Percentiles rank a stretch among this genome's conserved stretches.
phyloP scores from a whole-genome alignment of 768 basidiomycete species.

The Russula ochroleuca region DNA sequence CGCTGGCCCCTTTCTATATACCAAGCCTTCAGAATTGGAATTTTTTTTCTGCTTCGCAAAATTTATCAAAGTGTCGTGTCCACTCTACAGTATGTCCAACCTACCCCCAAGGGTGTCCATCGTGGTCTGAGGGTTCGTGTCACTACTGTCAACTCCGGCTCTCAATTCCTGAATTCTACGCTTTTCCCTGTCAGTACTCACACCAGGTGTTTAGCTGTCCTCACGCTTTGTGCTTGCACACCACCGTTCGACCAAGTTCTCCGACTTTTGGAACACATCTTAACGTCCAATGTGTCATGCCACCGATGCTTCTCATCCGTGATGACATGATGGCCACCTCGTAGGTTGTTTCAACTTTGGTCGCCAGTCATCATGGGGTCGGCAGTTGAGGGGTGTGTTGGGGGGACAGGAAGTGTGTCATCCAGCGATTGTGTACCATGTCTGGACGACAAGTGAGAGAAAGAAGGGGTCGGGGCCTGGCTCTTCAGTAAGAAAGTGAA shows the following conservation, averaged over 20 bases:
- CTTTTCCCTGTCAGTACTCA: constrained; percentile 80
- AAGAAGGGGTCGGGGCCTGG: not conserved
- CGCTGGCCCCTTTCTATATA: constrained; percentile 95
- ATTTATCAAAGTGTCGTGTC: constrained; percentile 93
- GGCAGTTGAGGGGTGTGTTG: too few relatives aligned
- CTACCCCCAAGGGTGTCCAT: constrained; percentile 94
- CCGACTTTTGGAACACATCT: constrained; percentile 92
- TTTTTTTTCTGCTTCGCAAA: constrained; percentile 95
- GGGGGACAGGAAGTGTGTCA: too few relatives aligned
- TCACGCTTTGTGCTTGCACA: constrained; percentile 95
- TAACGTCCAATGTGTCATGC: constrained; percentile 95
- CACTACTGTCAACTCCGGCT: not conserved
- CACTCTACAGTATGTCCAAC: constrained; percentile 93
- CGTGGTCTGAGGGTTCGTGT: constrained; percentile 77
- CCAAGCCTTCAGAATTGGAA: constrained; percentile 96
- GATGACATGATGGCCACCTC: constrained; percentile 85
- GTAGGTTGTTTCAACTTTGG: constrained; percentile 41
- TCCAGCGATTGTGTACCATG: too few relatives aligned
- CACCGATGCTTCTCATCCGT: constrained; percentile 85
- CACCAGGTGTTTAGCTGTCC: constrained; percentile 54
- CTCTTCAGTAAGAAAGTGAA: not conserved
- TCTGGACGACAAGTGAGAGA: too few relatives aligned
- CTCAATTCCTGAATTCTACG: constrained; percentile 69
- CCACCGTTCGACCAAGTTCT: constrained; percentile 94
- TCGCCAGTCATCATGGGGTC: too few relatives aligned